Percentiles rank a stretch among this genome's conserved stretches.
These are phyloP conservation scores for Penicillium crystallinum DNA, from an alignment of 495 filamentous ascomycete genomes.

Conservation along the genomic window DNA sequence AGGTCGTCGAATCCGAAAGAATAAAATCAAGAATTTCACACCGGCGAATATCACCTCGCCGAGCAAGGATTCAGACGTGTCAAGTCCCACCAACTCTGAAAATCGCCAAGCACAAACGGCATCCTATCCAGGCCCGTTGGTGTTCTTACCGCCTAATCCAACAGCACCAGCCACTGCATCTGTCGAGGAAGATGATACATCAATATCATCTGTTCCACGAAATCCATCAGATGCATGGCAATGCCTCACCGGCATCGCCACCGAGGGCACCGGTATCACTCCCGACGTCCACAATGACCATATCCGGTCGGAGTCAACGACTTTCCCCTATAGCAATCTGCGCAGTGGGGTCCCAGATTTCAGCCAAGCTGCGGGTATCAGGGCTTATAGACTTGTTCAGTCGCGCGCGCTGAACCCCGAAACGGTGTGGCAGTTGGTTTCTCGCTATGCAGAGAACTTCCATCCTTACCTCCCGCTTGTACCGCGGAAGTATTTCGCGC, in stretches of 20 bases:
- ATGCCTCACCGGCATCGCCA: constrained; percentile 39
- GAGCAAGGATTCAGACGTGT: constrained; percentile 24
- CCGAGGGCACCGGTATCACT: constrained; percentile 21
- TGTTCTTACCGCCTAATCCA: constrained; percentile 35
- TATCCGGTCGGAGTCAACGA: constrained; percentile 17
- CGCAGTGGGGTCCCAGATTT: constrained; percentile 30
- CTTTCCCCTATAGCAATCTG: constrained; percentile 26
- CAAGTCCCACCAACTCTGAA: constrained; percentile 28
- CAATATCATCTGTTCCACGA: constrained; percentile 38
- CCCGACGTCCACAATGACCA: constrained; percentile 20
- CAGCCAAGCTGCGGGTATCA: constrained; percentile 28
- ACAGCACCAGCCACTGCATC: constrained; percentile 22
- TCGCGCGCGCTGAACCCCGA: constrained; percentile 43
- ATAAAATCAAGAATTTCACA: constrained; percentile 40
- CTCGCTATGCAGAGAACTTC: constrained; percentile 51
- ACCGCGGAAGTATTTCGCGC: constrained; percentile 49
- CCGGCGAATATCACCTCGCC: constrained; percentile 22
- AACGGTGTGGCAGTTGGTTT: constrained; percentile 47
- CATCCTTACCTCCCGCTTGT: constrained; percentile 61
- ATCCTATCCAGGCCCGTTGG: constrained; percentile 35
- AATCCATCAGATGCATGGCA: constrained; percentile 50
- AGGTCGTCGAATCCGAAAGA: constrained; percentile 54
- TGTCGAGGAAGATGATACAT: constrained; percentile 39
- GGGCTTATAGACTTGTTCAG: constrained; percentile 48
- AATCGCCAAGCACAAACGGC: constrained; percentile 21